Evolutionary conservation across 2,329 filamentous ascomycete genomes (phyloP), one percentile per base, ranked within the genome.

Genomic region (Cercospora sesami): DNA sequence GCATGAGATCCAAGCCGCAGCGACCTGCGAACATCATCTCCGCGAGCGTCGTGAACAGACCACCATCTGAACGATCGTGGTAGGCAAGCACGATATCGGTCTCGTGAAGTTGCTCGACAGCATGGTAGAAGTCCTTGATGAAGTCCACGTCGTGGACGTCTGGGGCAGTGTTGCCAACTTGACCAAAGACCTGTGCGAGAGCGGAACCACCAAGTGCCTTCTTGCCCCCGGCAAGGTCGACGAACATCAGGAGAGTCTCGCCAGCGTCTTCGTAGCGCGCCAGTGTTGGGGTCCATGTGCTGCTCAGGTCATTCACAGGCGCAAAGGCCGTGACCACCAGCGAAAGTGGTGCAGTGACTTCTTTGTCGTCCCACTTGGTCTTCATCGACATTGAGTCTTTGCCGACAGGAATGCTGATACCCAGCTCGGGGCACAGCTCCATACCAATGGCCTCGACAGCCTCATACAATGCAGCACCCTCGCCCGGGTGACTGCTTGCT

Each of bases 321-420:
- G 91, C 90, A 76, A 98, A 97, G 1, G 95, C 92, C 5, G 95
- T 93, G 73, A 98, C 93, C 65, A 97, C 90, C 5, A 96, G 86
- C 0, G 94, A 96, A 74, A 98, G 87, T 1, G 95, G 95, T 4
- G 95, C 92, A 42, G 93, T 97, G 60, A 98, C 94, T 72, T 94
- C 94, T 82, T 91, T 95, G 14, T 86, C 81, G 76, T 89, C 91
- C 95, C 95, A 98, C 65, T 93, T 93, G 75, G 96, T 94, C 84
- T 97, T 97, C 95, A 99, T 98, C 2, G 94, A 97, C 80, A 96
- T 97, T 0, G 94, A 98, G 79, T 99, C 95, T 81, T 99, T 98
- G 65, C 95, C 95, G 8, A 98, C 95, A 4, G 95, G 95, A 68
- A 99, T 98, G 66, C 91, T 93, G 69, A 99, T 89, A 36, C 92